Percentiles rank a stretch among this genome's conserved stretches.
Evolutionary conservation across 2,329 filamentous ascomycete genomes (phyloP).

Genomic region (Aspergillus versicolor): DNA sequence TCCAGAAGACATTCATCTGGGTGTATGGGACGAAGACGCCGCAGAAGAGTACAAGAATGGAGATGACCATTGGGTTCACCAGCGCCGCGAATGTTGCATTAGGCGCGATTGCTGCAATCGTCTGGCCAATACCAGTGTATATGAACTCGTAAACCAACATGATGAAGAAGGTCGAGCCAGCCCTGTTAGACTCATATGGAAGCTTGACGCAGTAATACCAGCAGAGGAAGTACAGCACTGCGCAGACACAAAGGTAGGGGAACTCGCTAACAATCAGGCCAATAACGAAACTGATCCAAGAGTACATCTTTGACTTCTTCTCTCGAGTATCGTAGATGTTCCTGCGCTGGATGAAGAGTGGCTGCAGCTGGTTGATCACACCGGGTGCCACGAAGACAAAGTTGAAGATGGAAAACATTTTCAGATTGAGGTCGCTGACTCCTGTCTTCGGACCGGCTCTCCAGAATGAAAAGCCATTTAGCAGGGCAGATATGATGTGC

Average conservation of each 20-base stretch:
- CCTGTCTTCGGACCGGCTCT: slow-evolving; percentile 11
- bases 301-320: slow-evolving; percentile 62
- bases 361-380: slow-evolving; percentile 59
- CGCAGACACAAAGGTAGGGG: slow-evolving; percentile 47
- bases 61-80: slow-evolving; percentile 72
- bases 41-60: slow-evolving; percentile 69
- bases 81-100: slow-evolving; percentile 69
- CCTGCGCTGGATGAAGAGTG: slow-evolving; percentile 57
- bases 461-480: slow-evolving; percentile 63
- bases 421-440: background rate
- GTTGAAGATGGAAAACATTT: background rate
- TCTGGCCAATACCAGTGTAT: slow-evolving; percentile 71
- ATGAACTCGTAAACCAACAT: slow-evolving; percentile 72
- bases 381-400: slow-evolving; percentile 63
- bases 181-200: background rate
- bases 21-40: slow-evolving; percentile 67
- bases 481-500: slow-evolving; percentile 51
- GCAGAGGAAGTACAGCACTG: slow-evolving; percentile 49
- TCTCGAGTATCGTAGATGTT: slow-evolving; percentile 60
- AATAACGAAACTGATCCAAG: slow-evolving; percentile 59
- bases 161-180: slow-evolving; percentile 63
- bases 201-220: slow-evolving; percentile 51
- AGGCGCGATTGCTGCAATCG: slow-evolving; percentile 73
- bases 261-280: slow-evolving; percentile 52
- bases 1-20: slow-evolving; percentile 66